A percentile compares a stretch with the other conserved stretches of the same genome.
phyloP scores from a whole-genome alignment of 768 basidiomycete genomes.

The Suillus weaverae region DNA sequence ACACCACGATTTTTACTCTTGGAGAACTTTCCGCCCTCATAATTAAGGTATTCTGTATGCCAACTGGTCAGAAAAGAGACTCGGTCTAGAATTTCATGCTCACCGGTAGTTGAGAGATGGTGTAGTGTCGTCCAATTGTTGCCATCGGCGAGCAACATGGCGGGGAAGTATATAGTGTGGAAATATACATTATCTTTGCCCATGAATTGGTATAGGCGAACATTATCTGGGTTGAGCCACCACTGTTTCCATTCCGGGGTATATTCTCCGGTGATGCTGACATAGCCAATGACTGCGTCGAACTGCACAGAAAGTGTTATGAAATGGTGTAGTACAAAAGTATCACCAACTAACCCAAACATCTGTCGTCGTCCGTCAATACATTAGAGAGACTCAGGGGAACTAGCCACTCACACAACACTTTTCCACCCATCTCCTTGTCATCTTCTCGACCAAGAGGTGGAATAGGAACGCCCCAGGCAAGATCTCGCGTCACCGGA shows the following conservation, averaged over 20 bases:
- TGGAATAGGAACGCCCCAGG: constrained; percentile 96
- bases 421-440: constrained; percentile 88
- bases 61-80: neutral
- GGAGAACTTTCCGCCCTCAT: constrained; percentile 98
- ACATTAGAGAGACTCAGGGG: constrained; percentile 6
- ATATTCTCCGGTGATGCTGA: constrained; percentile 95
- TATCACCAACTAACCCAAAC: constrained; percentile 74
- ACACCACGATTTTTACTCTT: constrained; percentile 97
- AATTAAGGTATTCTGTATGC: constrained; percentile 86
- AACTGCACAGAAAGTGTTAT: constrained; percentile 54
- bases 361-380: constrained; percentile 45
- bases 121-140: constrained; percentile 92
- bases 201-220: constrained; percentile 97
- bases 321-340: neutral
- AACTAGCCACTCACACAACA: constrained; percentile 73
- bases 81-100: constrained; percentile 18
- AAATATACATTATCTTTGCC: constrained; percentile 99
- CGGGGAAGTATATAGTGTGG: constrained; percentile 95
- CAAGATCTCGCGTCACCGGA: constrained; percentile 90
- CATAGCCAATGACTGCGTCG: constrained; percentile 95
- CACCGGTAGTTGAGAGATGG: constrained; percentile 94
- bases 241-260: constrained; percentile 93
- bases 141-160: constrained; percentile 85
- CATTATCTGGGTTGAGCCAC: constrained; percentile 93
- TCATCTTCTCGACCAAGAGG: constrained; percentile 67